Evolutionary conservation across 1,284 basidiomycete species (phyloP), one percentile per base, ranked within the genome.

Genomic region (Ustilago trichophora): DNA sequence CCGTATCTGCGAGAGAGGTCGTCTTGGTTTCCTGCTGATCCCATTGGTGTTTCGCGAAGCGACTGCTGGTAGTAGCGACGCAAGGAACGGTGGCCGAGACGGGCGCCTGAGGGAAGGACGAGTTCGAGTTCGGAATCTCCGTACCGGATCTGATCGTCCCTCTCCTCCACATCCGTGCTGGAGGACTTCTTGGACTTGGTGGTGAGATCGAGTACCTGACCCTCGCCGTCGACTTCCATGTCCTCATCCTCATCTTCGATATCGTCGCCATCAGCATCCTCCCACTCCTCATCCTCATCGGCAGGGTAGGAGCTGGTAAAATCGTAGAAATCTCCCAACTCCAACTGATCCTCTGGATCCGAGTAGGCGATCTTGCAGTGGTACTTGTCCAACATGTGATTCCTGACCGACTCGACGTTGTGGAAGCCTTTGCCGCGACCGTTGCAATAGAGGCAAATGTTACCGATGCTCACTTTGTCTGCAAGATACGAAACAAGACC

Each of bases 311-410:
- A 91, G 2, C 86, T 83, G 0, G 88, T 86, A 82, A 95, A 98
- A 82, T 97, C 92, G 83, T 98, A 99, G 80, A 87, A 98, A 74
- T 98, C 95, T 0, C 93, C 91, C 6, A 96, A 75, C 77, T 97
- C 93, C 40, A 95, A 86, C 41, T 88, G 86, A 75, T 98, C 92
- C 36, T 85, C 82, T 72, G 91, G 88, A 1, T 86, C 84, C 50
- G 93, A 91, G 81, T 97, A 98, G 0, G 92, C 91, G 60, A 99
- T 88, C 83, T 97, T 97, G 87, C 94, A 97, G 77, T 99, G 96
- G 35, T 56, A 73, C 62, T 81, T 81, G 64, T 81, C 78, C 26
- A 77, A 16, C 79, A 81, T 81, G 54, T 81, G 79, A 32, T 75
- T 73, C 21, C 72, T 56, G n/a, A 76, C 78, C 22, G 73, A 65